Conservation (phyloP, 345 rosid genomes). For the Citrus cavaleriei region DNA sequence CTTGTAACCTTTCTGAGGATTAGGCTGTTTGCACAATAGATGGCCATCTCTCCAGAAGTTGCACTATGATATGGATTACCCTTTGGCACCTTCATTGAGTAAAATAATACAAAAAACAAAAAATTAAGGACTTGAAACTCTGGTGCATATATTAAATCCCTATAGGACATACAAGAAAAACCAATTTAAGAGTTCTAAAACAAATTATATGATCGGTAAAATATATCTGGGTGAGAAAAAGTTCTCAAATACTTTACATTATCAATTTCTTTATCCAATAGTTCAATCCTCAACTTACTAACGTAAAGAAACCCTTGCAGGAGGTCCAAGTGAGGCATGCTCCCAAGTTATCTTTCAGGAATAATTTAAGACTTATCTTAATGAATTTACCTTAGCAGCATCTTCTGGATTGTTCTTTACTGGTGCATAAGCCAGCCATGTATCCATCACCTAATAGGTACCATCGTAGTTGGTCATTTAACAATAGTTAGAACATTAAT, state of each 20-base stretch:
- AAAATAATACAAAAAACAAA: neutral
- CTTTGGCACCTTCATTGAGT: slow-evolving; percentile 64
- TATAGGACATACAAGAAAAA: neutral
- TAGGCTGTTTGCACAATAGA: slow-evolving; percentile 72
- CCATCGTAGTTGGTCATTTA: neutral
- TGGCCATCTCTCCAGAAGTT: slow-evolving; percentile 92
- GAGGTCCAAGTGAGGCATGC: neutral
- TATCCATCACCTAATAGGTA: slow-evolving; percentile 59
- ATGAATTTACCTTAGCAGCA: slow-evolving; percentile 72
- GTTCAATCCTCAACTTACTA: neutral
- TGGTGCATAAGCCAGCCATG: slow-evolving; percentile 94
- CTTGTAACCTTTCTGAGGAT: slow-evolving; percentile 58
- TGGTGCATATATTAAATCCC: neutral
- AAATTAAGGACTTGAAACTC: neutral
- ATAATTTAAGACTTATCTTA: neutral
- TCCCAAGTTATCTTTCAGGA: neutral
- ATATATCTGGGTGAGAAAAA: neutral
- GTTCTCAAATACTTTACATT: neutral
- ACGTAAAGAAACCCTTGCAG: neutral
- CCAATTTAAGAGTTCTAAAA: neutral
- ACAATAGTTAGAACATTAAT: neutral
- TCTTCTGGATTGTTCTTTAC: slow-evolving; percentile 93
- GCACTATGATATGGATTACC: slow-evolving; percentile 96
- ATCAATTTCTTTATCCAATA: neutral
- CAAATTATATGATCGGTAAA: neutral